A percentile compares a stretch with the other conserved stretches of the same genome.
These are phyloP conservation scores for Dipteronia dyeriana DNA, from an alignment of 345 rosid genomes.

Conservation along the genomic window DNA sequence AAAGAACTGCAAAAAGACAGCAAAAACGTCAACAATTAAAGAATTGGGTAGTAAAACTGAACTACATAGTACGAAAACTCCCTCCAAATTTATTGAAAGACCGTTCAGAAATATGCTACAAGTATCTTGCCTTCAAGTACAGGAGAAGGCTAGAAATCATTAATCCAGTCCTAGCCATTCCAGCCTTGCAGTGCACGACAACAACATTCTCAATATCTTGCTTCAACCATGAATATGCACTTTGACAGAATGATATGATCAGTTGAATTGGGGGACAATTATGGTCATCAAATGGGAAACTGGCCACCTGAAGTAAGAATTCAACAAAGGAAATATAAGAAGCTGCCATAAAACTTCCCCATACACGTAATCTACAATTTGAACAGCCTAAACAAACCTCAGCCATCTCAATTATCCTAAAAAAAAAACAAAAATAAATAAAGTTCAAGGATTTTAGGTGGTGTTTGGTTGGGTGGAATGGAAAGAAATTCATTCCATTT, in stretches of 20 bases:
- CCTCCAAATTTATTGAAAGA: conserved; percentile 15
- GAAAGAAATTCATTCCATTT: too few species aligned
- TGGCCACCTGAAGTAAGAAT: conserved; percentile 62
- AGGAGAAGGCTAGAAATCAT: conserved; percentile 89
- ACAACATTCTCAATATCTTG: conserved; percentile 92
- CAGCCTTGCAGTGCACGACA: conserved; percentile 91
- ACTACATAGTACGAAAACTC: conserved; percentile 9
- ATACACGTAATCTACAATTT: not conserved
- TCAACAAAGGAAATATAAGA: conserved; percentile 4
- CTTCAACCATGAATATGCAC: conserved; percentile 89
- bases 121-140: conserved; percentile 58
- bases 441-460: not conserved
- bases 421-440: not conserved
- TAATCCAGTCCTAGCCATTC: conserved; percentile 93
- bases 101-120: conserved; percentile 9
- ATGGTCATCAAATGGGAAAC: conserved; percentile 91
- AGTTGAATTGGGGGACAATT: conserved; percentile 88
- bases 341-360: conserved; percentile 10
- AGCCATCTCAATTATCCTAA: not conserved
- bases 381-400: conserved; percentile 4
- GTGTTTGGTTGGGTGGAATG: too few species aligned
- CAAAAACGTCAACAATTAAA: conserved; percentile 4
- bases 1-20: conserved; percentile 59
- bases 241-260: conserved; percentile 73
- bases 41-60: conserved; percentile 17